Conservation (phyloP, 2,329 filamentous ascomycete species). For the Grosmannia serpens region DNA sequence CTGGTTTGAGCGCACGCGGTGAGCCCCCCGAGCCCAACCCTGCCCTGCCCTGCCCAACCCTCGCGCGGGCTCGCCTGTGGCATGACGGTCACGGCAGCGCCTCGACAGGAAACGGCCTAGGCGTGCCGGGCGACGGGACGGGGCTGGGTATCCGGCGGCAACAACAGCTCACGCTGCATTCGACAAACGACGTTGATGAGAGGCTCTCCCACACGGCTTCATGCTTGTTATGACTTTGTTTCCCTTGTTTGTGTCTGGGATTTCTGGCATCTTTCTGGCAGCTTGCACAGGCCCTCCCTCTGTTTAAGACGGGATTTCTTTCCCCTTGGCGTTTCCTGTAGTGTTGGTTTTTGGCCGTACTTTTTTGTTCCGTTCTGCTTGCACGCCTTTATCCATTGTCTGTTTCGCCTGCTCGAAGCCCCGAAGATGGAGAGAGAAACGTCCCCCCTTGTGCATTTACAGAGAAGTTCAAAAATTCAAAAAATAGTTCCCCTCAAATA, state of each 20-base stretch:
- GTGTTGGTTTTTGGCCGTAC: not conserved
- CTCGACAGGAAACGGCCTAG: too few species aligned
- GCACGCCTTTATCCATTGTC: not conserved
- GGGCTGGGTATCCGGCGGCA: not conserved
- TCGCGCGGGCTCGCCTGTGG: not conserved
- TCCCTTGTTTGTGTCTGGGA: not conserved
- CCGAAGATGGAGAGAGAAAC: too few species aligned
- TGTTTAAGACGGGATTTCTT: not conserved
- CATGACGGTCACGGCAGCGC: too few species aligned
- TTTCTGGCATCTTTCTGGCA: not conserved
- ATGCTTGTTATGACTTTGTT: constrained; percentile 1
- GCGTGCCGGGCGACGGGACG: too few species aligned
- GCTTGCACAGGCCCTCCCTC: not conserved
- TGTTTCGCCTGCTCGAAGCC: not conserved
- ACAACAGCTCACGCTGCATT: not conserved
- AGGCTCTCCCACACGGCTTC: not conserved
- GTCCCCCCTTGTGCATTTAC: too few species aligned
- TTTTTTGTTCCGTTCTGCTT: not conserved
- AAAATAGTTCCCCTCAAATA: not conserved
- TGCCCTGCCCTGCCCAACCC: too few species aligned
- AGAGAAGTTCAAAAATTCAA: not conserved
- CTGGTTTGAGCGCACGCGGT: constrained; percentile 87
- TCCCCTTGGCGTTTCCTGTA: not conserved
- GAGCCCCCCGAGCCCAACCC: not conserved
- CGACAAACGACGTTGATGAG: not conserved